These are phyloP conservation scores for Wickerhamiella sergipiensis DNA, from an alignment of 805 yeast genomes.

Conservation along the genomic window DNA sequence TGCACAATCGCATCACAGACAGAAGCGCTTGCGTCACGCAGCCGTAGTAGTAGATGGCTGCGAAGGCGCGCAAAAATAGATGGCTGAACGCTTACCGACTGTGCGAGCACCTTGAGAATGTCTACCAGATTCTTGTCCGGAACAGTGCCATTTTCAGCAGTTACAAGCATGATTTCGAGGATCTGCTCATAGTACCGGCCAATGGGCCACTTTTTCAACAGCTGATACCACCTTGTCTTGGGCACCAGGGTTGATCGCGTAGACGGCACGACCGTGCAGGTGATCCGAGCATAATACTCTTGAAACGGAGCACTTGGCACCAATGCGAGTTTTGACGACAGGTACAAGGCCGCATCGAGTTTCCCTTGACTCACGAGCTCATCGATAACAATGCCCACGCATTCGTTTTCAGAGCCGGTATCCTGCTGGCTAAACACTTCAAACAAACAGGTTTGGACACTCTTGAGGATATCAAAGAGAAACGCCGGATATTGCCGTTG, in stretches of 20 bases:
- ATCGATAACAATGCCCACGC: constrained; percentile 4
- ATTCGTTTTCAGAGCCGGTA: neutral
- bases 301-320: neutral
- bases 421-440: neutral
- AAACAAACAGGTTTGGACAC: constrained; percentile 3
- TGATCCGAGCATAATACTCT: constrained; percentile 3
- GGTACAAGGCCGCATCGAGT: constrained; percentile 1
- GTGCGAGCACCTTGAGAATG: constrained; percentile 4
- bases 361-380: neutral
- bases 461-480: constrained; percentile 2
- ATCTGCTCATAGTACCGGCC: constrained; percentile 4
- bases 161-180: constrained; percentile 5
- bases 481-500: constrained; percentile 1
- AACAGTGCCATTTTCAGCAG: constrained; percentile 1
- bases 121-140: constrained; percentile 6
- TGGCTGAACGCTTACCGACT: constrained; percentile 4
- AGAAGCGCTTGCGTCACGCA: constrained; percentile 1
- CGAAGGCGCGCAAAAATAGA: constrained; percentile 2
- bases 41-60: constrained; percentile 1
- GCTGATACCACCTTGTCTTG: constrained; percentile 1
- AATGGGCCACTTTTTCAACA: constrained; percentile 1
- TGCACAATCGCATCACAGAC: constrained; percentile 7
- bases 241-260: neutral
- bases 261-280: neutral
- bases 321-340: constrained; percentile 1